Evolutionary conservation across 805 yeast species (phyloP).

Genomic region (Kodamaea sagamina): DNA sequence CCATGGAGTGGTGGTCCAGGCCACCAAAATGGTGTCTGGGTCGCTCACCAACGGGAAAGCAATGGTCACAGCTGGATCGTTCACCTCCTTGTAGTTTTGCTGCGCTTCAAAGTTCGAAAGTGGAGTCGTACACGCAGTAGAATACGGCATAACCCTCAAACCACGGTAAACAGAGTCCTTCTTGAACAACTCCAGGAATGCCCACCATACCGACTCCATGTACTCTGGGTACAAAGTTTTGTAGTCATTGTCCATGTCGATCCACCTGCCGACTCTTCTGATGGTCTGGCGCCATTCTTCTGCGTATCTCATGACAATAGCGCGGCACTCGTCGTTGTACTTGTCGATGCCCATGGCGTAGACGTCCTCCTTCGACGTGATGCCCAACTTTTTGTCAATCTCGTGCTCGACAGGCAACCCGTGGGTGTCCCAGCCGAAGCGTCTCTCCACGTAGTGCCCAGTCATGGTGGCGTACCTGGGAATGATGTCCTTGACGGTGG

Average conservation of each 20-base stretch:
- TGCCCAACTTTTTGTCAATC: constrained; percentile 95
- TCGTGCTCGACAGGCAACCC: constrained; percentile 98
- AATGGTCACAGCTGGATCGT: constrained; percentile 93
- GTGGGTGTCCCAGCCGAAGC: constrained; percentile 99
- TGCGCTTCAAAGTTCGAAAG: constrained; percentile 97
- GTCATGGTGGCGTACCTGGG: constrained; percentile 98
- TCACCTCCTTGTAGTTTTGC: constrained; percentile 95
- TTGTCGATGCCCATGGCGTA: constrained; percentile 90
- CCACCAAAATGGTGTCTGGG: constrained; percentile 81
- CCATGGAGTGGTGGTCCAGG: constrained; percentile 99
- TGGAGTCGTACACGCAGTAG: constrained; percentile 96
- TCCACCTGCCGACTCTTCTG: constrained; percentile 97
- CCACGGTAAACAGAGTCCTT: constrained; percentile 94
- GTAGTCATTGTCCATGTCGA: constrained; percentile 97
- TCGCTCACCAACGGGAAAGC: constrained; percentile 83
- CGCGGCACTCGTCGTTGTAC: constrained; percentile 91
- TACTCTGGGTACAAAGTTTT: constrained; percentile 93
- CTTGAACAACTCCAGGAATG: constrained; percentile 81
- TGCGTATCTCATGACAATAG: constrained; percentile 97
- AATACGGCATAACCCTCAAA: constrained; percentile 96
- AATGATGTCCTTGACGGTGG: constrained; percentile 95
- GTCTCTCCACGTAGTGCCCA: constrained; percentile 92
- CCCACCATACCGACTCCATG: constrained; percentile 99
- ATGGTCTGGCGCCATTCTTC: constrained; percentile 92
- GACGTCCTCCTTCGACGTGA: constrained; percentile 92